These are phyloP conservation scores for Heimioporus sp. DNA, from an alignment of 768 basidiomycete species.

Conservation along the genomic window DNA sequence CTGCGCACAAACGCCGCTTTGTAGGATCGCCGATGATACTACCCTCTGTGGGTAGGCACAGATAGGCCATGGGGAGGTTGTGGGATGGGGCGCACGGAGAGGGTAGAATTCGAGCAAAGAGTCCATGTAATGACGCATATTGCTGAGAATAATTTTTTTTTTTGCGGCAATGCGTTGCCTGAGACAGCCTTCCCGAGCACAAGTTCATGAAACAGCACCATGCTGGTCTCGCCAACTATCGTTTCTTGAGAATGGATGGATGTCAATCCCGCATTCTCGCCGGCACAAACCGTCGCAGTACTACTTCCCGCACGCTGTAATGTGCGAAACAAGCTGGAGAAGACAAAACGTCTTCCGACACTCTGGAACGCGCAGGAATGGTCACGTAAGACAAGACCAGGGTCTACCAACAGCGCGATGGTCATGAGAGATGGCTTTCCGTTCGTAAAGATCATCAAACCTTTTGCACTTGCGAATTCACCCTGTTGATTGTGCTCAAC, in stretches of 20 bases:
- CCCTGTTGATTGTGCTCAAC: conserved; percentile 95
- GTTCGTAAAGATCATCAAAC: conserved; percentile 46
- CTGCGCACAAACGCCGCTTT: background rate
- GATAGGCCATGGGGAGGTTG: conserved; percentile 3
- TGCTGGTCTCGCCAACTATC: too few species aligned
- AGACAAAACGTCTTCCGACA: conserved; percentile 49
- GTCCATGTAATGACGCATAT: conserved; percentile 17
- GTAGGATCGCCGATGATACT: background rate
- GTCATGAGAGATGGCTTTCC: conserved; percentile 2
- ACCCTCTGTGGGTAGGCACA: background rate
- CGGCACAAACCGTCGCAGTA: conserved; percentile 82
- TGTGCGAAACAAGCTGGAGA: conserved; percentile 74
- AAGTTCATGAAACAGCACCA: too few species aligned
- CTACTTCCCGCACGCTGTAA: conserved; percentile 84
- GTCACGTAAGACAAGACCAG: conserved; percentile 89
- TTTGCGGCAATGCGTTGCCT: background rate
- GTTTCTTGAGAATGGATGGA: background rate
- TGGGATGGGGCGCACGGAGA: background rate
- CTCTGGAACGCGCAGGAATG: conserved; percentile 72
- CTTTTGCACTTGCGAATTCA: conserved; percentile 97
- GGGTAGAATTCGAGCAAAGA: background rate
- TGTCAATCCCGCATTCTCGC: conserved; percentile 85
- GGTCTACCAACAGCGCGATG: conserved; percentile 51
- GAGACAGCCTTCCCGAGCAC: background rate
- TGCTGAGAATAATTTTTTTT: background rate